Percentiles rank a stretch among this genome's conserved stretches.
These are phyloP conservation scores for Candida mesenterica DNA, from an alignment of 1,139 yeast genomes.

Conservation along the genomic window DNA sequence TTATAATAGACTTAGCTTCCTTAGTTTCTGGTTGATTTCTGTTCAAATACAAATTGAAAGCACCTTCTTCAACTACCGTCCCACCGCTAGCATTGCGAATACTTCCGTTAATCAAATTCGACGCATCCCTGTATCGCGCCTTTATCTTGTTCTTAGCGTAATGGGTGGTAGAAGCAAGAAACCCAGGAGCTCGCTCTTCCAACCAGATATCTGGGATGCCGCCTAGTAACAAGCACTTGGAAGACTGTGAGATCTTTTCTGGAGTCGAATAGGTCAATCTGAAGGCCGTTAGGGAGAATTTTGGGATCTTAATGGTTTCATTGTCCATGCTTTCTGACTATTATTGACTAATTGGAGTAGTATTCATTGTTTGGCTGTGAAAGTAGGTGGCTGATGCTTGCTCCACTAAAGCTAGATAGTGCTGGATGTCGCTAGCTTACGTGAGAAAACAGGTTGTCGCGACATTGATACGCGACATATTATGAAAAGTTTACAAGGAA, in stretches of 20 bases:
- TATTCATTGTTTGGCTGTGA: no score
- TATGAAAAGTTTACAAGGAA: no score
- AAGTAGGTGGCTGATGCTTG: no score
- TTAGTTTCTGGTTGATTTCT: neutral
- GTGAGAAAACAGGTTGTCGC: no score
- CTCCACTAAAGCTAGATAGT: no score
- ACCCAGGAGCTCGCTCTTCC: constrained; percentile 26
- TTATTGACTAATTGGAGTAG: no score
- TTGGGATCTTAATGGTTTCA: constrained; percentile 16
- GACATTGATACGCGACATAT: no score
- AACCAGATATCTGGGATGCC: constrained; percentile 66
- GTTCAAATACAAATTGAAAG: constrained; percentile 9
- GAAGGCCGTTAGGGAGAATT: constrained; percentile 60
- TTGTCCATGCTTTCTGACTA: no score
- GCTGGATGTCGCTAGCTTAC: no score
- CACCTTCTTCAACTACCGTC: constrained; percentile 11
- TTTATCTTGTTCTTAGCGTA: constrained; percentile 16
- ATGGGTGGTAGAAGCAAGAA: constrained; percentile 14
- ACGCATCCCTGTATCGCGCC: constrained; percentile 15
- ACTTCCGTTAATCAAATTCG: constrained; percentile 15
- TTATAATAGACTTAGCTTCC: neutral
- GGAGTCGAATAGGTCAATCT: constrained; percentile 57
- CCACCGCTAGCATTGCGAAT: constrained; percentile 10
- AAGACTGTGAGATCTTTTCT: constrained; percentile 45
- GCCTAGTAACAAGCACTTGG: constrained; percentile 60